Conservation (phyloP, 768 basidiomycete genomes). For the Amanita thiersii region DNA sequence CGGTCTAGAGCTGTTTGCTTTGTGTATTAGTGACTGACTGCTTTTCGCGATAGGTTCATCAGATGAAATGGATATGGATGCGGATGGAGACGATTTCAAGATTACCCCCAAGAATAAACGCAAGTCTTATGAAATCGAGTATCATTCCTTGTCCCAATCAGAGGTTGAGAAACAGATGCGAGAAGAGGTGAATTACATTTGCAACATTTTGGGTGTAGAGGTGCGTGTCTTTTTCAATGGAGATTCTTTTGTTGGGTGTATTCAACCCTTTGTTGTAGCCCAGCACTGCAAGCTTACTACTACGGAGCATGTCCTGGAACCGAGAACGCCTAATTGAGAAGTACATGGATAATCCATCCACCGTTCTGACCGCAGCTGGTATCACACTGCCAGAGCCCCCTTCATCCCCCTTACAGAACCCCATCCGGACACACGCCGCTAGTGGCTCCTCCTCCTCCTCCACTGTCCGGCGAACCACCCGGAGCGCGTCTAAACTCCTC, state of each 20-base stretch:
- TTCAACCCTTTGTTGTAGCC: slow-evolving; percentile 27
- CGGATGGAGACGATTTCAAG: slow-evolving; percentile 56
- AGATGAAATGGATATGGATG: slow-evolving; percentile 67
- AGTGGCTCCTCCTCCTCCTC: slow-evolving; percentile 14
- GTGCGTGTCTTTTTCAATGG: slow-evolving; percentile 41
- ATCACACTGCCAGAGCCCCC: slow-evolving; percentile 29
- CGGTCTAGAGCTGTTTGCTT: neutral
- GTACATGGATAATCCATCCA: slow-evolving; percentile 88
- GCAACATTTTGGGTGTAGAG: slow-evolving; percentile 81
- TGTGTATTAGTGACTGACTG: slow-evolving; percentile 6
- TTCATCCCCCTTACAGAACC: slow-evolving; percentile 1
- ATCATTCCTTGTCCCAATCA: slow-evolving; percentile 60
- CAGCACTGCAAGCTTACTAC: slow-evolving; percentile 64
- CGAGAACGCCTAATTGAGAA: slow-evolving; percentile 93
- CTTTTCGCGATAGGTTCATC: slow-evolving; percentile 24
- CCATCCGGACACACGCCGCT: slow-evolving; percentile 4
- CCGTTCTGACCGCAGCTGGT: slow-evolving; percentile 70
- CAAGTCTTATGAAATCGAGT: slow-evolving; percentile 84
- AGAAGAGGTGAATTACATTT: slow-evolving; percentile 77
- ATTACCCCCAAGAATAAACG: slow-evolving; percentile 43
- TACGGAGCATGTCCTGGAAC: slow-evolving; percentile 89
- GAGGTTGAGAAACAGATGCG: slow-evolving; percentile 76
- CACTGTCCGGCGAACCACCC: slow-evolving; percentile 24
- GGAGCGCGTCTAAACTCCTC: slow-evolving; percentile 30
- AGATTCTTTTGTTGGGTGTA: slow-evolving; percentile 6